Evolutionary conservation across 208 protist species (phyloP).

Genomic region (Leishmania braziliensis): DNA sequence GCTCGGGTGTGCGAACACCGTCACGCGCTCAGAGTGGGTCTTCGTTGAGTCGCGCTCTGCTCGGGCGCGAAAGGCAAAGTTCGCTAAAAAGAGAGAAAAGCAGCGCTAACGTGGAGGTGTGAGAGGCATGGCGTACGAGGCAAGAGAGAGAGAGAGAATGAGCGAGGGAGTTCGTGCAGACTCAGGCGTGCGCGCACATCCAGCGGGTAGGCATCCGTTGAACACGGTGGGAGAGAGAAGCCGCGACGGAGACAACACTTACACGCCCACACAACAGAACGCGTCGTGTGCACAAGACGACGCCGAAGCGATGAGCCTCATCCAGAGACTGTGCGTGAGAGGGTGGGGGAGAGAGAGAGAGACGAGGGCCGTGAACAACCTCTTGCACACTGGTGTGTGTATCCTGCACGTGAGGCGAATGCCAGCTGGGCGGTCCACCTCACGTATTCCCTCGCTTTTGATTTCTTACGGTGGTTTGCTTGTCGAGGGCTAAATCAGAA

Average conservation of each 20-base stretch:
- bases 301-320: too few species aligned
- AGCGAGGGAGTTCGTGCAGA: not conserved
- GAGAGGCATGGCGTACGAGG: not conserved
- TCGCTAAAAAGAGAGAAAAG: too few species aligned
- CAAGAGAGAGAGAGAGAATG: not conserved
- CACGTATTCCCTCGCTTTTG: too few species aligned
- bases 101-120: too few species aligned
- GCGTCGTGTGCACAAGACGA: not conserved
- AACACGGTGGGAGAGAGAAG: not conserved
- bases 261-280: not conserved
- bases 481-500: too few species aligned
- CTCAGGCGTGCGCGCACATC: too few species aligned
- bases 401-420: too few species aligned
- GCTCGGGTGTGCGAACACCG: not conserved
- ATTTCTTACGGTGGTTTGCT: too few species aligned
- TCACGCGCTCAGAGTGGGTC: not conserved
- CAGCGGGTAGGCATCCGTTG: not conserved
- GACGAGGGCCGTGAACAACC: too few species aligned
- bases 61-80: not conserved
- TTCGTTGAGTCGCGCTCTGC: not conserved
- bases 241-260: not conserved
- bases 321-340: not conserved
- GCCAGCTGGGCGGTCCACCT: too few species aligned
- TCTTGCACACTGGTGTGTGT: too few species aligned
- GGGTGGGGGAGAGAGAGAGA: too few species aligned